These are phyloP conservation scores for Kwoniella botswanensis DNA, from an alignment of 768 basidiomycete genomes.

Conservation along the genomic window DNA sequence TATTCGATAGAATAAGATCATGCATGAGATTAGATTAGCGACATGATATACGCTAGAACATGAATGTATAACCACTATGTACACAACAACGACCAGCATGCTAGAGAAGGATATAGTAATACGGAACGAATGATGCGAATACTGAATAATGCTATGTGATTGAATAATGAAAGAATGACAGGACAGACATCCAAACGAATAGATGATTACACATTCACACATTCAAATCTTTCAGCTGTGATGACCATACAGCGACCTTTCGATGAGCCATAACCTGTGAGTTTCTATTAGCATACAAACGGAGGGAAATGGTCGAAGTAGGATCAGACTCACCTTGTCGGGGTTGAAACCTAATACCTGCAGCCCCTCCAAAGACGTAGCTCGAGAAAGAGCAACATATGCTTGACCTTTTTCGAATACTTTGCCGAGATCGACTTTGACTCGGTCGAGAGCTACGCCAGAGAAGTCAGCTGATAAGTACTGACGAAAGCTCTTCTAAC, in stretches of 20 bases:
- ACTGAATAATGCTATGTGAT: background rate
- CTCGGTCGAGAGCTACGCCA: slow-evolving; percentile 71
- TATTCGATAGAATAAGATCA: too few relatives aligned
- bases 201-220: background rate
- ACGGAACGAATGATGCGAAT: background rate
- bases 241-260: slow-evolving; percentile 50
- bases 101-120: background rate
- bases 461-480: slow-evolving; percentile 3
- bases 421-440: slow-evolving; percentile 88
- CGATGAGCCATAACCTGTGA: slow-evolving; percentile 51
- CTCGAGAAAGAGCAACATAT: slow-evolving; percentile 57
- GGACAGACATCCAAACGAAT: too few relatives aligned
- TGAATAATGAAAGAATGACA: background rate
- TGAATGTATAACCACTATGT: background rate
- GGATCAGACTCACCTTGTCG: slow-evolving; percentile 43
- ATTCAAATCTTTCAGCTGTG: slow-evolving; percentile 39
- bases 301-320: too few relatives aligned
- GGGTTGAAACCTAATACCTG: slow-evolving; percentile 53
- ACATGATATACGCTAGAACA: background rate
- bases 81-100: background rate
- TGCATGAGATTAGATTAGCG: background rate
- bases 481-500: background rate
- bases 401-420: slow-evolving; percentile 73
- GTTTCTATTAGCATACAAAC: background rate
- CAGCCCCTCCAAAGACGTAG: slow-evolving; percentile 56